Base-by-base conservation (phyloP, 257 asterid species). In the Orobanche coerulescens region DNA sequence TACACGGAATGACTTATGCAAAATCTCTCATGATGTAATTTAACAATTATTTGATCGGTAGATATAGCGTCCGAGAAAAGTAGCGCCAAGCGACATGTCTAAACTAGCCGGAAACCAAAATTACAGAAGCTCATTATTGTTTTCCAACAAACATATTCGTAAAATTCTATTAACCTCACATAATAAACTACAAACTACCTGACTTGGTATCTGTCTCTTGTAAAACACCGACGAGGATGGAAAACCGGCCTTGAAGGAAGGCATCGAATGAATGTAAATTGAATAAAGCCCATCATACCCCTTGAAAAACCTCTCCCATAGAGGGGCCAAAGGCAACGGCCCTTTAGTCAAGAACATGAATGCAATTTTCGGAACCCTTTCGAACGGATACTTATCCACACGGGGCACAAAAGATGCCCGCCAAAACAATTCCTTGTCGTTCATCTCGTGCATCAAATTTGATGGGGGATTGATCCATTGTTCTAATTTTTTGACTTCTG, bases 331-430 rank as follows among this genome's bases (percentile, higher is more conserved):
- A 0, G 93, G 93, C 83, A 84, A 61, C 0, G 78, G 82, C 8
- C 89, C 93, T 24, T 74, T 79, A 2, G 86, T 72, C 84, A 84
- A 73, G 88, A 84, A 84, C 89, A 84, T 77, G 73, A 84, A 81
- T 0, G 93, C 93, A 5, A 84, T 43, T 59, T 81, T 84, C 0
- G 86, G 84, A 13, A 71, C 79, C 58, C 88, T 64, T 44, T 71
- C 9, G 60, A 71, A 81, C 2, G 86, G 93, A 61, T 71, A 75
- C 18, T 73, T 67, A 49, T 69, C 69, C 13, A 73, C 65, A 31
- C 68, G 74, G 14, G 93, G 86, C 46, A 25, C 68, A 7, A 71
- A 59, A 6, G 93, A 63, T 0, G 89, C 93, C 61, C 82, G 71
- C 84, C 84, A 79, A 0, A 81, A 67, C 86, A 84, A 67, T 77